Base-by-base conservation (phyloP, 805 yeast genomes). In the Metschnikowia lochheadii region DNA sequence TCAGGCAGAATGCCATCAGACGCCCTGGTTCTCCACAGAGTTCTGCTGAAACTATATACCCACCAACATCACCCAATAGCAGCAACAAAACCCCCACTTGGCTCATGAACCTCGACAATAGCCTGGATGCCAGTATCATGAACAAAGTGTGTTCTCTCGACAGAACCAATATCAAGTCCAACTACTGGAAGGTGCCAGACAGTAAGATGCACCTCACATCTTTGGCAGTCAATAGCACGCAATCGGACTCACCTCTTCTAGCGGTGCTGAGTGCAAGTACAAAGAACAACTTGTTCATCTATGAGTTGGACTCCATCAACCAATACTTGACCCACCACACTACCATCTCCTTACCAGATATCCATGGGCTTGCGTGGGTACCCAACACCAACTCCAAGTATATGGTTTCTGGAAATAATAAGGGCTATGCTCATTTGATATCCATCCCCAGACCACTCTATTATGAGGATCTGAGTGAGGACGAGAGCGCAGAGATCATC, bases 371-470 rank as follows among this genome's bases (percentile, higher is more conserved):
- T 63, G 70, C 77, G 53, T 83, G 87, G 84, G 68, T 80, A 13
- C 76, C 76, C 3, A 63, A 68, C 34, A 40, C 37, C 11, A 26
- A 55, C 32, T 65, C 73, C 34, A 70, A 73, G 29, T 67, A 72
- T 35, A 62, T 85, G 41, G 61, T 83, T n/a, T 77, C 95, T 0
- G 96, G 96, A 10, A 94, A 89, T 63, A 78, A 77, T 46, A 80
- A 81, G 51, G 97, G 97, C 1, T 69, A 78, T 49, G 88, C 83
- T 0, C 88, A 91, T 65, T 64, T 90, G 52, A 80, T 88, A 3
- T 72, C 85, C 15, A 74, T 89, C 7, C 94, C 96, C 5, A 29
- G 43, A n/a, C 44, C 51, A 4, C 50, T 21, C 40, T 40, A 38
- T 13, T 11, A 41, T 14, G 49, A 36, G 7, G 58, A 50, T 8